Conservation (phyloP, 2,329 filamentous ascomycete genomes). For the Sarocladium kiliense region DNA sequence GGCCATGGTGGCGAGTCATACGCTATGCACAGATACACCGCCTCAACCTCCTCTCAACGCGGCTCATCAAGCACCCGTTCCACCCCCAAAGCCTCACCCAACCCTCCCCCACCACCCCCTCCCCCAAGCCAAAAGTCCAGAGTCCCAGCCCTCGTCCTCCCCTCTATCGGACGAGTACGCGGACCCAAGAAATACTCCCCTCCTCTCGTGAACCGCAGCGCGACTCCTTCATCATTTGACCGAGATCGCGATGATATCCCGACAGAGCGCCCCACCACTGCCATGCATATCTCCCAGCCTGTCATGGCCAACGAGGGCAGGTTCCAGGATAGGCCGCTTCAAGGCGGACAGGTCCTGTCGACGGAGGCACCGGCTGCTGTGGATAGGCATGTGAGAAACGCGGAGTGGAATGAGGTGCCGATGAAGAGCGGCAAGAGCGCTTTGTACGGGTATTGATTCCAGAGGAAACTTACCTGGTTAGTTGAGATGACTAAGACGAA, state of each 20-base stretch:
- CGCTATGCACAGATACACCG: constrained; percentile 6
- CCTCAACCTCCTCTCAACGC: background rate
- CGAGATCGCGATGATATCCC: constrained; percentile 17
- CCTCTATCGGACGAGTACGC: constrained; percentile 31
- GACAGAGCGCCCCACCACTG: constrained; percentile 2
- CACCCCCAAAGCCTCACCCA: constrained; percentile 13
- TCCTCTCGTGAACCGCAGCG: constrained; percentile 23
- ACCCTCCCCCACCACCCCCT: constrained; percentile 23
- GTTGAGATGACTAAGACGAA: background rate
- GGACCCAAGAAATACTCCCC: constrained; percentile 37
- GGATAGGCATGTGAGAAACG: constrained; percentile 4
- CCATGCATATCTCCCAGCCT: constrained; percentile 26
- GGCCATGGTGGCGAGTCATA: background rate
- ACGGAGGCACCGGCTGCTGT: background rate
- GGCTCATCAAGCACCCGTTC: constrained; percentile 9
- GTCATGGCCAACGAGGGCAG: constrained; percentile 19
- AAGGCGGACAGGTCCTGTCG: constrained; percentile 11
- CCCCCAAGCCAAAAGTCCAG: constrained; percentile 15
- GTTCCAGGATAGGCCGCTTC: constrained; percentile 20
- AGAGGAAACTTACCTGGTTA: background rate
- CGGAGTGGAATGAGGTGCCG: constrained; percentile 22
- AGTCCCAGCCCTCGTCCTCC: constrained; percentile 30
- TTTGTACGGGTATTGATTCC: constrained; percentile 24
- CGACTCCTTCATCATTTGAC: constrained; percentile 12
- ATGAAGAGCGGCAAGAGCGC: constrained; percentile 29